A percentile compares a stretch with the other conserved stretches of the same genome.
Evolutionary conservation across 2,329 filamentous ascomycete genomes (phyloP).

Genomic region (Cladophialophora carrionii): DNA sequence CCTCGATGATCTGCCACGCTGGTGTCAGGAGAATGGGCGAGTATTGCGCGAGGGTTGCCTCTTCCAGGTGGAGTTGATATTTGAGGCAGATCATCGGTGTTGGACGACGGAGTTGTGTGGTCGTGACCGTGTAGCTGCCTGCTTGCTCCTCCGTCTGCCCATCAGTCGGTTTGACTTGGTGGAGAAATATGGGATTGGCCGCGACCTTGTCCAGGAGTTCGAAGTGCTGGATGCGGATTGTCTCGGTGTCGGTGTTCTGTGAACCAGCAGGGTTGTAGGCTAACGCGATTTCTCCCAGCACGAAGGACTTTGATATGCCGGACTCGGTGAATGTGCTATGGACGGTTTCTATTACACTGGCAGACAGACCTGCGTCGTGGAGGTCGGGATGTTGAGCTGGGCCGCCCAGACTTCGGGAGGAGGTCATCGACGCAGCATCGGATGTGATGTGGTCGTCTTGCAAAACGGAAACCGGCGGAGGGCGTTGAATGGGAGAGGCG

Average conservation of each 20-base stretch:
- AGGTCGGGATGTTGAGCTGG: slow-evolving; percentile 82
- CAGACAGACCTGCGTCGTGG: slow-evolving; percentile 76
- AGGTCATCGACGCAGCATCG: slow-evolving; percentile 89
- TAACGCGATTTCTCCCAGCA: slow-evolving; percentile 87
- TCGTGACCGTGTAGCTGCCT: slow-evolving; percentile 78
- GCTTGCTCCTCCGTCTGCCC: slow-evolving; percentile 54
- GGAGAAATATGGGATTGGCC: slow-evolving; percentile 88
- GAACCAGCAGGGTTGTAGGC: slow-evolving; percentile 67
- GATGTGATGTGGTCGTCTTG: slow-evolving; percentile 70
- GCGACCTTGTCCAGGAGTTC: slow-evolving; percentile 86
- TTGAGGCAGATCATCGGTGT: slow-evolving; percentile 77
- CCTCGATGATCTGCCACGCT: slow-evolving; percentile 79
- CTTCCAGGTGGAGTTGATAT: slow-evolving; percentile 80
- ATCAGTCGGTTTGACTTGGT: slow-evolving; percentile 41
- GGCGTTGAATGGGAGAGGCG: slow-evolving; percentile 39
- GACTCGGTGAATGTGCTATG: slow-evolving; percentile 80
- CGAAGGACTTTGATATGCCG: slow-evolving; percentile 68
- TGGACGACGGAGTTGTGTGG: slow-evolving; percentile 71
- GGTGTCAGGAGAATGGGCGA: slow-evolving; percentile 75
- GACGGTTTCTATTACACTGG: slow-evolving; percentile 90
- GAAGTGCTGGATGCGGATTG: slow-evolving; percentile 85
- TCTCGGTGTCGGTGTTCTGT: slow-evolving; percentile 56
- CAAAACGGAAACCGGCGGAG: slow-evolving; percentile 53
- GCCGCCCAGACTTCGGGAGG: slow-evolving; percentile 70
- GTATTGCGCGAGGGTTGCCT: slow-evolving; percentile 58